These are phyloP conservation scores for Chlorella sp. DNA, from an alignment of 139 green algal species.

Conservation along the genomic window DNA sequence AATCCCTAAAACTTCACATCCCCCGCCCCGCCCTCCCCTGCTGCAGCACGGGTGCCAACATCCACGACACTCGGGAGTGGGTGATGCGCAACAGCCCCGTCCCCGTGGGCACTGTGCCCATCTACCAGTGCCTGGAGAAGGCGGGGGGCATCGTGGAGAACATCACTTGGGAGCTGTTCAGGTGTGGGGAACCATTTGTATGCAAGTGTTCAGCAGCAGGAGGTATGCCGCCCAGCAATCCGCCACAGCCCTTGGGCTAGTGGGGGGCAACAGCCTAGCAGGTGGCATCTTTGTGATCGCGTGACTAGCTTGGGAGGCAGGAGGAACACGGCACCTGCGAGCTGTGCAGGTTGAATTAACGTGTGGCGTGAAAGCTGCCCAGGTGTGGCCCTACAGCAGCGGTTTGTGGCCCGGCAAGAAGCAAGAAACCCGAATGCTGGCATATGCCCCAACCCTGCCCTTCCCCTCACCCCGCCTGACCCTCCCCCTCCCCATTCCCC, in stretches of 20 bases:
- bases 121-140: conserved; percentile 93
- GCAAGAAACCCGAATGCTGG: too few relatives aligned
- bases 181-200: too few relatives aligned
- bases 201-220: too few relatives aligned
- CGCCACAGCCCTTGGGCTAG: too few relatives aligned
- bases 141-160: conserved; percentile 81
- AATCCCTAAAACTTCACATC: too few relatives aligned
- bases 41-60: conserved; percentile 84
- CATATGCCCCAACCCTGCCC: too few relatives aligned
- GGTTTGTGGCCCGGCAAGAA: background rate
- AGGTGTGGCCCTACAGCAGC: background rate
- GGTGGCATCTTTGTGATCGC: background rate
- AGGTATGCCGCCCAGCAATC: too few relatives aligned
- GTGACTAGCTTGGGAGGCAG: background rate
- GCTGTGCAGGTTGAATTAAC: too few relatives aligned
- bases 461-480: too few relatives aligned
- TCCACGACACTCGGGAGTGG: conserved; percentile 95
- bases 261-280: too few relatives aligned
- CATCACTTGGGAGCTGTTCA: conserved; percentile 98
- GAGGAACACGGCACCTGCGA: too few relatives aligned
- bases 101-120: conserved; percentile 88
- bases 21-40: background rate
- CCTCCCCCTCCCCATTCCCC: background rate
- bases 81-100: conserved; percentile 95
- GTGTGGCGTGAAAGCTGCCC: too few relatives aligned